Evolutionary conservation across 2,329 filamentous ascomycete genomes (phyloP), one percentile per base, ranked within the genome.

Genomic region (Mycocentrospora acerina): DNA sequence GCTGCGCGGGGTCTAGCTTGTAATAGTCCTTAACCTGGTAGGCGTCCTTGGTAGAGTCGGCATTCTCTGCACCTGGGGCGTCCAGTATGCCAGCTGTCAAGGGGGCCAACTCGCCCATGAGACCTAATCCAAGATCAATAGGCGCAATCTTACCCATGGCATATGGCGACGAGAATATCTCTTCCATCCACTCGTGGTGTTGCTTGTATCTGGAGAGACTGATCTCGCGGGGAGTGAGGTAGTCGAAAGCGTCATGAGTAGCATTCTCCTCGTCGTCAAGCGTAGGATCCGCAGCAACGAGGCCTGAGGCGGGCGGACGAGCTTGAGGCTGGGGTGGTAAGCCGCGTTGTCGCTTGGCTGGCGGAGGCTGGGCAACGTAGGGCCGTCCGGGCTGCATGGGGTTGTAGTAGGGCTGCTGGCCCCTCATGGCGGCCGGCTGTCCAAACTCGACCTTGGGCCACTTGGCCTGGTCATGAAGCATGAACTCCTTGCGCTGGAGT

Each of bases 171-270:
- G 87, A 88, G 37, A 97, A 80, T 18, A 98, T 84, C 69, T 98
- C 91, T 61, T 97, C 93, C 88, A 98, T 95, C 93, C 91, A 97
- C 66, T 95, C 89, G 59, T 98, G 91, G 57, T 98, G 94, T 62
- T 96, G 90, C 63, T 85, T 85, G 66, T 96, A 98, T 38, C 93
- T 81, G 48, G 83, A 81, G 44, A 88, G 75, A 54, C 90, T 95
- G 45, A 98, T 86, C 48, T 98, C 93, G 29, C 90, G 81, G 3
- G 90, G 90, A 0, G 89, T 91, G 46, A 96, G 74, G 48, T 89
- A 81, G 62, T 98, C 93, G 58, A 98, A 88, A 63, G 90, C 78
- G 65, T 98, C 93, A 14, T 87, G 78, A 6, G 85, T 86, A 3
- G 86, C 86, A 59, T 96, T 91, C 65, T 97, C 90, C 34, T 95